Evolutionary conservation across 371 early-diverging fungal species (phyloP), one percentile per base, ranked within the genome.

Genomic region (Encephalitozoon cuniculi): DNA sequence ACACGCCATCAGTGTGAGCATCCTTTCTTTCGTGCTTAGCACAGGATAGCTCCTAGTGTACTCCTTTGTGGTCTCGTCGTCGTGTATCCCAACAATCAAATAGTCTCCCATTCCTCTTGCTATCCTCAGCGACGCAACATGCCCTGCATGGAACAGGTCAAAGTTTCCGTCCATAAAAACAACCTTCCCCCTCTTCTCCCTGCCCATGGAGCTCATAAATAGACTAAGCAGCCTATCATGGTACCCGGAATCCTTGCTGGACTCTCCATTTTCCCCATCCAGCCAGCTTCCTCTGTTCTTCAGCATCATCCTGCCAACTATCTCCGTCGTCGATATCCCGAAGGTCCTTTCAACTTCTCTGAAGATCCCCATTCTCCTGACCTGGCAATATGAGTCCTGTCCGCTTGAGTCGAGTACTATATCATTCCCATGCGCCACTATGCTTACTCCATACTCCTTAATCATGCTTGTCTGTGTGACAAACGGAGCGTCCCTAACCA

Each of bases 141-240:
- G 95, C 32, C 96, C 96, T 4, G 90, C 87, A 85, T 94, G 96
- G 88, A 94, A 95, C 74, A 95, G 82, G 81, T 95, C 96, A 85
- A 93, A 95, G 11, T 91, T 90, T 15, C 96, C 96, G 79, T 93
- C 94, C 12, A 94, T 91, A 83, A 94, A 95, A 30, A 94, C 90
- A 3, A 93, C 83, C 32, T 78, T 85, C 75, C 71, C 70, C 21
- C 32, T 43, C 46, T 37, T 70, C 32, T 71, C 34, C 37, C 64
- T 76, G 18, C 51, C 52, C 40, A 51, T 43, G 0, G 34, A 32
- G n/a, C 34, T 21, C 53, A 25, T 23, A 74, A 74, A 77, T 49
- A 49, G 39, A 7, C 51, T 18, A 26, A 63, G 11, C 26, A 75
- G 25, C 18, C 68, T 25, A n/a, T 75, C 59, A 37, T 65, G 46